Base-by-base conservation (phyloP, 805 yeast genomes). In the Barnettozyma sucrosica region DNA sequence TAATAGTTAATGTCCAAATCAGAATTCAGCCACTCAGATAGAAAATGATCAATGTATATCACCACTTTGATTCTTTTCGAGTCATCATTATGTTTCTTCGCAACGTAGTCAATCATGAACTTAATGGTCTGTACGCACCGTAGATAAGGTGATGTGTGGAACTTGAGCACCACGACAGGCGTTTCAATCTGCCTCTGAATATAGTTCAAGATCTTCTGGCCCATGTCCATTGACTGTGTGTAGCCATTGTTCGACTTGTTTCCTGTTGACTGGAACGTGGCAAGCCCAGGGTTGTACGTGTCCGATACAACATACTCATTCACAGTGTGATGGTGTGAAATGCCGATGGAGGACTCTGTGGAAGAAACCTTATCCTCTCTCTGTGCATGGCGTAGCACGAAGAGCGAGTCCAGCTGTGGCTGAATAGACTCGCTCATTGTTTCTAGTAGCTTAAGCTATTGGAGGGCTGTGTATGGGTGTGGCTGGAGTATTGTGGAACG, bases 1-100 rank as follows among this genome's bases (percentile, higher is more conserved):
- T 65, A 60, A 46, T 61, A 65, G 39, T 64, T 63, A 32, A 69
- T 56, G 46, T 70, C 70, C 41, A 69, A 65, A 37, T 68, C 69
- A 11, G 64, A 66, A 48, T 61, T 68, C n/a, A 72, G 59, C 76
- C 76, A 72, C 42, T 72, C 76, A 2, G 71, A 64, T 10, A 70
- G 54, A 1, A 65, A 66, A 41, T 71, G 76, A 47, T 72, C 76
- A 4, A 72, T 57, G 20, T 67, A 46, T n/a, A 71, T 55, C 38
- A 63, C 59, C 23, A 59, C 50, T 7, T 48, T 48, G 37, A 55
- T 50, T 16, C 36, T 16, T 19, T 46, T 47, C 6, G 23, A 14
- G 10, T 28, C 19, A 25, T 45, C 48, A 13, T 45, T 36, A 43
- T 58, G 56, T 32, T 54, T 53, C 45, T 45, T 59, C 2, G 47